Evolutionary conservation across 352 stramenopile genomes (phyloP).

Genomic region (Phytophthora fragariae): DNA sequence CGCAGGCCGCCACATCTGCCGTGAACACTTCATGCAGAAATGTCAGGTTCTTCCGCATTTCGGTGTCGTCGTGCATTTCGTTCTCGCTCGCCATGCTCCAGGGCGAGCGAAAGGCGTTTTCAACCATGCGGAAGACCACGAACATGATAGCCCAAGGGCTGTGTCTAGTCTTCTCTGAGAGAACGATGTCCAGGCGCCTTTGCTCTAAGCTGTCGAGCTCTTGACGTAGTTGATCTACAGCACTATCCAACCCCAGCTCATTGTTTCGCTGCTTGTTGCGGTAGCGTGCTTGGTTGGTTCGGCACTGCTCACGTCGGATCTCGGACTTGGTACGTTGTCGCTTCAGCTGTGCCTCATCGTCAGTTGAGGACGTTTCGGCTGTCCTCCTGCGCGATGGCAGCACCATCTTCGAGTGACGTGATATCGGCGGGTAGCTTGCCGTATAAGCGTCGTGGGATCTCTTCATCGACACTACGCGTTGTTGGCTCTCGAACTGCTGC

Average conservation of each 20-base stretch:
- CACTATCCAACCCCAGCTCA: conserved; percentile 6
- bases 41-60: not conserved
- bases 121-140: conserved; percentile 4
- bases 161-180: conserved; percentile 7
- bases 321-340: not conserved
- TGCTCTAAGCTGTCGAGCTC: conserved; percentile 5
- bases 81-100: not conserved
- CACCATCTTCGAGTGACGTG: not conserved
- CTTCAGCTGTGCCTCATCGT: not conserved
- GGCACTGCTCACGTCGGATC: conserved; percentile 21
- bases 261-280: conserved; percentile 21
- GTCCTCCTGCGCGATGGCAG: not conserved
- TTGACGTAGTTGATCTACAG: not conserved
- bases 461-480: not conserved
- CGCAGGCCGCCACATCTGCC: not conserved
- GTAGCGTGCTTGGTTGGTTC: conserved; percentile 24
- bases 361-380: not conserved
- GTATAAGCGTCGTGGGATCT: not conserved
- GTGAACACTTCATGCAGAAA: not conserved
- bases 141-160: conserved; percentile 14
- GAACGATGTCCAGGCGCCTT: not conserved
- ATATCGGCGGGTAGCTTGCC: not conserved
- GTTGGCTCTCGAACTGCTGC: not conserved
- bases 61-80: not conserved
- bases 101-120: not conserved